phyloP scores from a whole-genome alignment of 1,284 basidiomycete species.

The Dichomitus squalens region DNA sequence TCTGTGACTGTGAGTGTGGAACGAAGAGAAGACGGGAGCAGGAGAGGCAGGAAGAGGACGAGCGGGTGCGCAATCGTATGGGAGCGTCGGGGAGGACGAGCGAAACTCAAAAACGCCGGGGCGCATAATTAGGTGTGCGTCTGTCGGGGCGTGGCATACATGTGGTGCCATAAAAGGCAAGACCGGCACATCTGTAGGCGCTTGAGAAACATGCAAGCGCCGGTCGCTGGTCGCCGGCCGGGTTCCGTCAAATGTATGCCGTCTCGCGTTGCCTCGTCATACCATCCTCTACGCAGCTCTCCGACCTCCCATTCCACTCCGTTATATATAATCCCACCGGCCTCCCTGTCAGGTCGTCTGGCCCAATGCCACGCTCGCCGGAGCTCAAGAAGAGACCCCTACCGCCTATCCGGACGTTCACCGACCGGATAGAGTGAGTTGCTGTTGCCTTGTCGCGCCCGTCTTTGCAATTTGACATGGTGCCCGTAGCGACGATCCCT shows the following conservation, averaged over 20 bases:
- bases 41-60: no score
- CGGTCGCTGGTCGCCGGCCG: no score
- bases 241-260: no score
- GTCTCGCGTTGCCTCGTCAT: background rate
- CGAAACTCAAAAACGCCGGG: no score
- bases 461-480: slow-evolving; percentile 12
- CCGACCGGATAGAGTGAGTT: slow-evolving; percentile 28
- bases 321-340: background rate
- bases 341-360: background rate
- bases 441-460: background rate
- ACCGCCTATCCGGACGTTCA: slow-evolving; percentile 15
- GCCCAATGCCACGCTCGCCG: slow-evolving; percentile 6
- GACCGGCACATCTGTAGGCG: no score
- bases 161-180: no score
- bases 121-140: background rate
- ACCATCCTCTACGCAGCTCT: background rate
- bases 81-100: background rate
- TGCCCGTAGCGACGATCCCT: slow-evolving; percentile 46
- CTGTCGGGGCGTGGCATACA: no score
- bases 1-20: no score
- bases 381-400: slow-evolving; percentile 10
- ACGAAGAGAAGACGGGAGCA: no score
- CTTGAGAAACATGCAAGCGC: no score
- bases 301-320: background rate
- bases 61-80: no score